Conservation (phyloP, 495 filamentous ascomycete genomes). For the Trichocladium antarcticum region DNA sequence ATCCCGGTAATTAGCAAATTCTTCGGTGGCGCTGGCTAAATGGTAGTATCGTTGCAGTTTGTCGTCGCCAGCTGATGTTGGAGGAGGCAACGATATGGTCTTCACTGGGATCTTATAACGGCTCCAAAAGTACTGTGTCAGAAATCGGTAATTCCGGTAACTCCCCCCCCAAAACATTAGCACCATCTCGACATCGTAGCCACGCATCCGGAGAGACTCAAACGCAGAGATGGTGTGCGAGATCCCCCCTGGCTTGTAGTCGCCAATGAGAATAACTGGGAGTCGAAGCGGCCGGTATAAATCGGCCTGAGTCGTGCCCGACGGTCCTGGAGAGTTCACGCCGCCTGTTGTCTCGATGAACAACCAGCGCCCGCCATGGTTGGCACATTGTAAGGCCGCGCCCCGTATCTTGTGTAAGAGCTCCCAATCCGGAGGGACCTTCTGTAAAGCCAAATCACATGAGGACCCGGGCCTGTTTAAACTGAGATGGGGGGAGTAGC, state of each 20-base stretch:
- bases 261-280: slow-evolving; percentile 61
- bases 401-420: slow-evolving; percentile 39
- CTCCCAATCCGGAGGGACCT: background rate
- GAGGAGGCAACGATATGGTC: slow-evolving; percentile 44
- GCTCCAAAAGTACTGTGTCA: slow-evolving; percentile 47
- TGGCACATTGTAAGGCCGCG: slow-evolving; percentile 30
- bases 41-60: slow-evolving; percentile 13
- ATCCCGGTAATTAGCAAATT: slow-evolving; percentile 31
- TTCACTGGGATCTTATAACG: slow-evolving; percentile 45
- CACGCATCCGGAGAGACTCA: slow-evolving; percentile 59
- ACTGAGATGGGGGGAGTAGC: too few relatives aligned
- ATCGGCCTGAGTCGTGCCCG: slow-evolving; percentile 64
- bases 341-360: slow-evolving; percentile 71
- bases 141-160: slow-evolving; percentile 55
- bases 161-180: slow-evolving; percentile 50
- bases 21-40: too few relatives aligned
- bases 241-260: slow-evolving; percentile 62
- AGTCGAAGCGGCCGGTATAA: slow-evolving; percentile 58
- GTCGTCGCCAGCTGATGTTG: too few relatives aligned
- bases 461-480: too few relatives aligned
- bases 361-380: slow-evolving; percentile 33
- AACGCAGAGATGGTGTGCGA: slow-evolving; percentile 62
- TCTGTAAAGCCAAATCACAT: too few relatives aligned
- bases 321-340: slow-evolving; percentile 60
- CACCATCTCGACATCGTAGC: slow-evolving; percentile 60